Evolutionary conservation across 2,329 filamentous ascomycete species (phyloP), one percentile per base, ranked within the genome.

Genomic region (Helotiales sp.): DNA sequence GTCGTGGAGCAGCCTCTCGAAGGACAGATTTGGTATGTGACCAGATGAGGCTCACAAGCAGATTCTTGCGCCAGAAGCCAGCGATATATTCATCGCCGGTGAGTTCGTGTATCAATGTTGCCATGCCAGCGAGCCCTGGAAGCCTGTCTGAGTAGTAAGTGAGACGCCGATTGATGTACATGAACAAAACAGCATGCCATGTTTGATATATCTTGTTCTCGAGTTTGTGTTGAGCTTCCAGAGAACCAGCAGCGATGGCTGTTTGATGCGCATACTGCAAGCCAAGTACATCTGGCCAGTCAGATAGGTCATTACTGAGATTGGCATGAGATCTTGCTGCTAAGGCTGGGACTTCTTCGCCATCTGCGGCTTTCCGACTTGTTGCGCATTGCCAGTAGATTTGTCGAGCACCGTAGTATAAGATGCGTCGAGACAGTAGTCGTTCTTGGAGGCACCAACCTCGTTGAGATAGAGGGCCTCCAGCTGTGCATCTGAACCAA

Each of bases 111-210:
- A 54, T 31, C 1, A 56, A 24, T 22, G 22, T 25, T 22, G 57
- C 57, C 42, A 60, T 56, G 12, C 57, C 57, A 3, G 53, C 40
- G 5, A 60, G 42, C 4, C 51, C 57, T 15, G 57, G 53, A 8
- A 59, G 42, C 12, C 52, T 49, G 30, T 56, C 53, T 12, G 24
- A 46, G 15, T 48, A 9, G 13, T 50, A 47, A 9, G 53, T 60
- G 4, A 56, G 44, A 2, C 29, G 40, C 2, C 56, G 53, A 17
- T 46, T 46, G 22, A 30, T 22, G 42, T 42, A 56, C 5, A 50
- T 17, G 30, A 27, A 38, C 2, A 60, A 31, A 12, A 56, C 22
- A 31, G 44, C 49, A 17, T 44, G 49, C 53, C 53, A 60, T 9
- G 24, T 47, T 6, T 40, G 27, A 29, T 48, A 50, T 12, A 55